These are phyloP conservation scores for Eurotiales sp. DNA, from an alignment of 2,329 filamentous ascomycete genomes.

Conservation along the genomic window DNA sequence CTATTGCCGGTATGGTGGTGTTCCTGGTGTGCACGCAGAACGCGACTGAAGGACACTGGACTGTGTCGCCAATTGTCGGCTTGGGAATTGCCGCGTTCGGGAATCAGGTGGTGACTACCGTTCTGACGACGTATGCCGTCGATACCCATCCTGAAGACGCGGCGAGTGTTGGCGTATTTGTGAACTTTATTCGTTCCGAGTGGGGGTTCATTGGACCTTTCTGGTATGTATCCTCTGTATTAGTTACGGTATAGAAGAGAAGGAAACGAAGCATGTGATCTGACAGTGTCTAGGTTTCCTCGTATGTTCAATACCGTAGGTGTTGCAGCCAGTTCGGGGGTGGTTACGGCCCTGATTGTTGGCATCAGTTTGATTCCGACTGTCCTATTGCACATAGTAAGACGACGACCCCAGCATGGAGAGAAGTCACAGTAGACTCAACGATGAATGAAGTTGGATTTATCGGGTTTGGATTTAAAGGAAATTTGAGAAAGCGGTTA, in stretches of 20 bases:
- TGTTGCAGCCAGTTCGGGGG: conserved; percentile 26
- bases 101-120: conserved; percentile 60
- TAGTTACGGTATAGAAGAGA: neutral
- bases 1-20: conserved; percentile 52
- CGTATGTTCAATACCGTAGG: conserved; percentile 33
- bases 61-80: conserved; percentile 55
- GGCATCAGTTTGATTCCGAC: conserved; percentile 29
- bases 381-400: conserved; percentile 19
- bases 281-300: conserved; percentile 26
- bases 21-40: conserved; percentile 54
- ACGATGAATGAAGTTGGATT: no score
- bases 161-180: conserved; percentile 23
- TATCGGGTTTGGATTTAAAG: no score
- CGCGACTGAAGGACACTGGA: conserved; percentile 45
- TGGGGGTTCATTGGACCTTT: conserved; percentile 37
- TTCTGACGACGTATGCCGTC: conserved; percentile 50
- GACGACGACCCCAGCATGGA: neutral
- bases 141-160: conserved; percentile 23
- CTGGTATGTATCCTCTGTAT: conserved; percentile 22
- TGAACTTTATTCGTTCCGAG: conserved; percentile 13
- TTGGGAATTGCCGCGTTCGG: conserved; percentile 52
- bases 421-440: no score
- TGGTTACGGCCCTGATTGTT: conserved; percentile 26
- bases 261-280: neutral
- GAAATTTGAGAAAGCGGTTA: no score